Evolutionary conservation across 208 protist genomes (phyloP), one percentile per base, ranked within the genome.

Genomic region (Vickermania ingenoplastis): DNA sequence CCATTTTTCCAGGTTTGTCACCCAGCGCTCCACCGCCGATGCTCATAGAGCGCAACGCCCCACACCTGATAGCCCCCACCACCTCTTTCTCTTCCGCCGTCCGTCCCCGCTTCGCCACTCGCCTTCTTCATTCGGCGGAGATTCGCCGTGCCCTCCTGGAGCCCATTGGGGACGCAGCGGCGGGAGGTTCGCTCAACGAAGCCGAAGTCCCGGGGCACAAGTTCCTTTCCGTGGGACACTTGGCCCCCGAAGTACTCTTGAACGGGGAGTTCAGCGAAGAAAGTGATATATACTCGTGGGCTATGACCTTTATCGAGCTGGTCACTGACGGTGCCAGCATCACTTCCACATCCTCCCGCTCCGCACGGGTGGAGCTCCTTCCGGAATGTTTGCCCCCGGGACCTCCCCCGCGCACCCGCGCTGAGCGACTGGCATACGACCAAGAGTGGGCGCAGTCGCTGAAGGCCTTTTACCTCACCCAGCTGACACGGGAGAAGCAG

Each of bases 291-390:
- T 91, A 83, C 61, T 74, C 81, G 24, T 91, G 87, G 67, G 84
- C 84, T 1, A 91, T 91, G 80, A 88, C 79, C 17, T 91, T 91
- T 61, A 67, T 91, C 54, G 81, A 91, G 69, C 72, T 91, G 7
- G 68, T 79, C 27, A 80, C 75, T 13, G 11, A 45, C 36, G 11
- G 11, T 17, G 17, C 11, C 17, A 7, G 36, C 7, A n/a, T 45
- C 36, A 45, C 36, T 7, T n/a, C 11, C 36, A n/a, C 36, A n/a
- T 17, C 7, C 17, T n/a, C 11, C 17, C n/a, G n/a, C n/a, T n/a
- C n/a, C n/a, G 72, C 78, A 1, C 55, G 65, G 11, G 84, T 69
- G 4, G 57, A 14, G 25, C 51, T 91, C 26, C 78, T 87, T 67
- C 50, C 36, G 22, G 80, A 88, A 23, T 77, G 74, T 45, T 26